A percentile compares a stretch with the other conserved stretches of the same genome.
Conservation (phyloP, 2,329 filamentous ascomycete genomes). For the Periconia digitata region DNA sequence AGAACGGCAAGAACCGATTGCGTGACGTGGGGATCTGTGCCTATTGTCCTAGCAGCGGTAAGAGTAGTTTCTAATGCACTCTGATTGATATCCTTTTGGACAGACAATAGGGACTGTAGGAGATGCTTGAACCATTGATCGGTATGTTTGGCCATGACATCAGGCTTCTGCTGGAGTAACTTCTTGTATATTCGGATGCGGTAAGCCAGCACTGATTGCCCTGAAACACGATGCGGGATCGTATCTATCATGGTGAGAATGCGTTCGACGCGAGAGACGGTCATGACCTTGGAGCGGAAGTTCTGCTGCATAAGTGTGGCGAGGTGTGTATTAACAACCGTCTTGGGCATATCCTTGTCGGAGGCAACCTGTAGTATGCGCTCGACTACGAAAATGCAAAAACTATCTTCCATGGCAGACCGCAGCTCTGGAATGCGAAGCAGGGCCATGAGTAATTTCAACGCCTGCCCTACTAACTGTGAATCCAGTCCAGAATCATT, state of each 20-base stretch:
- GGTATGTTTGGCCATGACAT: constrained; percentile 68
- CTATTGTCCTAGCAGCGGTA: constrained; percentile 68
- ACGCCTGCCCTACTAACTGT: constrained; percentile 73
- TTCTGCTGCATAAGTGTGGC: constrained; percentile 78
- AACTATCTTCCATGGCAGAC: constrained; percentile 72
- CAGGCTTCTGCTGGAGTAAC: constrained; percentile 70
- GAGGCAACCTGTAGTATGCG: constrained; percentile 75
- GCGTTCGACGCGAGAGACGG: constrained; percentile 66
- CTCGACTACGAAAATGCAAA: constrained; percentile 78
- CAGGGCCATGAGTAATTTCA: constrained; percentile 76
- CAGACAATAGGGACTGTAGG: constrained; percentile 79
- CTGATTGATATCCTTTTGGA: constrained; percentile 71
- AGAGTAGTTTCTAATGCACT: constrained; percentile 75
- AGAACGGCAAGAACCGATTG: constrained; percentile 67
- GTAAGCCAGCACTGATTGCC: constrained; percentile 78
- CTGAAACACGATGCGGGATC: constrained; percentile 72
- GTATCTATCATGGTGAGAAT: constrained; percentile 71
- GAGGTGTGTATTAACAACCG: constrained; percentile 76
- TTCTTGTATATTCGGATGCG: constrained; percentile 78
- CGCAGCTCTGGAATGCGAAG: constrained; percentile 73
- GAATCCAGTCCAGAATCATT: constrained; percentile 61
- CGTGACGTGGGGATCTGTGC: constrained; percentile 67
- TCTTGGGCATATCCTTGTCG: constrained; percentile 70
- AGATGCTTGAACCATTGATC: constrained; percentile 81
- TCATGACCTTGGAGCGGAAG: constrained; percentile 76